phyloP scores from a whole-genome alignment of 306 rosid genomes.

The Cucumis hystrix region DNA sequence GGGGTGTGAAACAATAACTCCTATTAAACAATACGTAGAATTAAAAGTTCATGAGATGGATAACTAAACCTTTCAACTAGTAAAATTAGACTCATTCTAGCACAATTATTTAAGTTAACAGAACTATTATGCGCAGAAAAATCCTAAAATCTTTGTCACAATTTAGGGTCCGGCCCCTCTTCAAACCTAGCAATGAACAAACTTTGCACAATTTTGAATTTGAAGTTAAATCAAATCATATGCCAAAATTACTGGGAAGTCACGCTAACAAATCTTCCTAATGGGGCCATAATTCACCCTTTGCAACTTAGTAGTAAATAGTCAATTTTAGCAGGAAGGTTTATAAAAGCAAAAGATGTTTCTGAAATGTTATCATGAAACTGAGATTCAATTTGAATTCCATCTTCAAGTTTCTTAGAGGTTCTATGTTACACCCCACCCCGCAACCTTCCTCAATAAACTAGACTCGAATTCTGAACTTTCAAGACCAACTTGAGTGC shows the following conservation, averaged over 20 bases:
- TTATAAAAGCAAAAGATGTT: neutral
- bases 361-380: neutral
- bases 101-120: neutral
- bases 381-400: neutral
- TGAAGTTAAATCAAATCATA: neutral
- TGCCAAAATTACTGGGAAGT: neutral
- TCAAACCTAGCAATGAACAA: neutral
- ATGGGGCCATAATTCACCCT: neutral
- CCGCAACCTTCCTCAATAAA: no score
- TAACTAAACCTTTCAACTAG: no score
- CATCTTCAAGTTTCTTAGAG: neutral
- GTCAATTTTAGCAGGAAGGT: neutral
- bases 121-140: neutral
- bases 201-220: neutral
- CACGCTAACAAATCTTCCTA: neutral
- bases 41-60: neutral
- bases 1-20: no score
- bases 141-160: neutral
- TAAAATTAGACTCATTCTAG: no score
- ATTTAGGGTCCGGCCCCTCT: neutral
- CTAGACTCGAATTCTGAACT: no score
- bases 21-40: no score
- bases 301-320: neutral
- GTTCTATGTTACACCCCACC: no score
- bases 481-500: no score